These are phyloP conservation scores for Fusarium globosum DNA, from an alignment of 2,329 filamentous ascomycete genomes.

Conservation along the genomic window DNA sequence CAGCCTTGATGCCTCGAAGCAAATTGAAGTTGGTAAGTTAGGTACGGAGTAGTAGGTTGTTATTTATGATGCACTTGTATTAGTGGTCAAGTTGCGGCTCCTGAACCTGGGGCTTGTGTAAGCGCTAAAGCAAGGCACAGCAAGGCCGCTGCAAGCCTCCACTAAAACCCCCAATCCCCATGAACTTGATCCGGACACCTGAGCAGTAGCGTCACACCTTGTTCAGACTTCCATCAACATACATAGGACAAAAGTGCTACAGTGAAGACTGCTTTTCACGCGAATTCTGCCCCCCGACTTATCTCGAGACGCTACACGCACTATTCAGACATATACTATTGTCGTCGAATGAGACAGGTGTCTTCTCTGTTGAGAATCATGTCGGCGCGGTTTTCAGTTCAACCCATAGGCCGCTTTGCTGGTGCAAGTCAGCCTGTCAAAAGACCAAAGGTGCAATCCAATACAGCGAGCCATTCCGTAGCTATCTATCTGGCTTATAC, in stretches of 20 bases:
- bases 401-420: conserved; percentile 76
- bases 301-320: not conserved
- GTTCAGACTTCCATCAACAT: not conserved
- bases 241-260: not conserved
- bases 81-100: not conserved
- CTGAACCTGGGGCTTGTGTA: not conserved
- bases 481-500: not conserved
- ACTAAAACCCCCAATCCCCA: not conserved
- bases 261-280: not conserved
- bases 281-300: not conserved
- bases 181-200: conserved; percentile 3
- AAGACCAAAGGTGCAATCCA: conserved; percentile 72
- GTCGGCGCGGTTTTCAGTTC: conserved; percentile 67
- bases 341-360: not conserved
- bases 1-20: not conserved
- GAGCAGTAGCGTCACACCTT: conserved; percentile 7
- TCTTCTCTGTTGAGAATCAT: conserved; percentile 27
- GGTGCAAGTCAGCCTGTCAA: conserved; percentile 77
- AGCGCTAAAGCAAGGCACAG: conserved; percentile 1
- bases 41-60: not conserved
- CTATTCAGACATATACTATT: not conserved
- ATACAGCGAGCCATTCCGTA: not conserved
- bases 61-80: not conserved
- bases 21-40: not conserved
- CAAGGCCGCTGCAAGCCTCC: not conserved